These are phyloP conservation scores for Boletus reticulatus DNA, from an alignment of 768 basidiomycete genomes.

Conservation along the genomic window DNA sequence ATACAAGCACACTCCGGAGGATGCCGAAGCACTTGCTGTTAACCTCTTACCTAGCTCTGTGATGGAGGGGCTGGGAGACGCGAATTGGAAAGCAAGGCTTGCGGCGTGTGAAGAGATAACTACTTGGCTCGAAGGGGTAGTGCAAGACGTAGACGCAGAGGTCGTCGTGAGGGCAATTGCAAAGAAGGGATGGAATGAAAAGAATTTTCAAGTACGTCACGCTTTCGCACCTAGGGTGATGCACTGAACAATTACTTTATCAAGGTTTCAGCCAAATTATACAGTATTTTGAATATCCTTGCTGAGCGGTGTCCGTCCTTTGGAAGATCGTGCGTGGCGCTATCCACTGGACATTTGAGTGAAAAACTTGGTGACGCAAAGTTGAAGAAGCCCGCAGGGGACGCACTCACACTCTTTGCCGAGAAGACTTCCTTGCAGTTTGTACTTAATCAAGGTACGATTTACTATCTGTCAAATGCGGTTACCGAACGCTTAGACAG, in stretches of 20 bases:
- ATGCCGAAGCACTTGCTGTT: constrained; percentile 78
- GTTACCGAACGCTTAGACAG: constrained; percentile 16
- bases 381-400: constrained; percentile 93
- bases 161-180: constrained; percentile 82
- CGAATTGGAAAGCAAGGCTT: constrained; percentile 91
- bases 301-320: constrained; percentile 82
- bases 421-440: constrained; percentile 96
- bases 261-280: constrained; percentile 90
- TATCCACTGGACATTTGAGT: constrained; percentile 76
- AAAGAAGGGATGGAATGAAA: constrained; percentile 97
- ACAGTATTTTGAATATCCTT: constrained; percentile 68
- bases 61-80: constrained; percentile 72
- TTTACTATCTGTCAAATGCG: constrained; percentile 1
- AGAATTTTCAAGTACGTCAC: constrained; percentile 86
- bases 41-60: constrained; percentile 71
- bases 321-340: constrained; percentile 78
- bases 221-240: neutral
- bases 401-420: constrained; percentile 76
- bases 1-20: constrained; percentile 88
- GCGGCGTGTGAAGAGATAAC: constrained; percentile 86
- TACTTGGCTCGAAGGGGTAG: constrained; percentile 72
- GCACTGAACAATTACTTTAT: constrained; percentile 7
- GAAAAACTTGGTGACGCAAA: constrained; percentile 98
- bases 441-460: constrained; percentile 84
- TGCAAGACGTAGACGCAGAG: constrained; percentile 76